A percentile compares a stretch with the other conserved stretches of the same genome.
phyloP scores from a whole-genome alignment of 306 rosid species.

The Corylus heterophylla region DNA sequence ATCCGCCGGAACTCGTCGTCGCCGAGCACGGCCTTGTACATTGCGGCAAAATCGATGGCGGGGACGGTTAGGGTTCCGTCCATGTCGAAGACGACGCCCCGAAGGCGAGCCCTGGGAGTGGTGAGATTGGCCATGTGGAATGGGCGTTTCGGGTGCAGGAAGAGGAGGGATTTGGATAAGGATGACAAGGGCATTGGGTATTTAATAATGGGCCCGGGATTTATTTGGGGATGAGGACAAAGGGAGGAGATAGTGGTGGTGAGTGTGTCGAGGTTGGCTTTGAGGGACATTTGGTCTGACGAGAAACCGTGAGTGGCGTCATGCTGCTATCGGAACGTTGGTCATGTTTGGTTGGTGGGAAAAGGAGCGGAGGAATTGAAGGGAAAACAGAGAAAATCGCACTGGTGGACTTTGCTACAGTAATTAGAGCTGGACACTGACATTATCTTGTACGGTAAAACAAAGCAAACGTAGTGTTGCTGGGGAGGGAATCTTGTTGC shows the following conservation, averaged over 20 bases:
- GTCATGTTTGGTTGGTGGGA: background rate
- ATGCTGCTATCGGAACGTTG: background rate
- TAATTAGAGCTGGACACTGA: no score
- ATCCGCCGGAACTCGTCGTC: slow-evolving; percentile 61
- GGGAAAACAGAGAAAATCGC: no score
- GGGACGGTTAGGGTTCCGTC: slow-evolving; percentile 96
- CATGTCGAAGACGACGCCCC: slow-evolving; percentile 95
- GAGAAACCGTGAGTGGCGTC: no score
- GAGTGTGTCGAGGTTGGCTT: background rate
- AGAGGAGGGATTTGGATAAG: slow-evolving; percentile 19
- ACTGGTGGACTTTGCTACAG: no score
- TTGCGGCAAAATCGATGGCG: slow-evolving; percentile 76
- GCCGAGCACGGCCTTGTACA: slow-evolving; percentile 86
- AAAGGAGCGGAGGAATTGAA: no score
- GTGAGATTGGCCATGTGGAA: slow-evolving; percentile 44
- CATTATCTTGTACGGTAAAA: no score
- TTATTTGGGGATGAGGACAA: background rate
- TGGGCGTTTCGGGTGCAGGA: slow-evolving; percentile 15
- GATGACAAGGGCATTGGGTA: background rate
- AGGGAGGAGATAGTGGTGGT: background rate
- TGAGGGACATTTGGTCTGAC: background rate
- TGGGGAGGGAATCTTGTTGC: no score
- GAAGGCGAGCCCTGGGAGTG: slow-evolving; percentile 50
- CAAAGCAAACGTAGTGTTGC: no score
- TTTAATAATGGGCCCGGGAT: background rate